Percentiles rank a stretch among this genome's conserved stretches.
Conservation (phyloP, 2,329 filamentous ascomycete species). For the Nigrospora oryzae region DNA sequence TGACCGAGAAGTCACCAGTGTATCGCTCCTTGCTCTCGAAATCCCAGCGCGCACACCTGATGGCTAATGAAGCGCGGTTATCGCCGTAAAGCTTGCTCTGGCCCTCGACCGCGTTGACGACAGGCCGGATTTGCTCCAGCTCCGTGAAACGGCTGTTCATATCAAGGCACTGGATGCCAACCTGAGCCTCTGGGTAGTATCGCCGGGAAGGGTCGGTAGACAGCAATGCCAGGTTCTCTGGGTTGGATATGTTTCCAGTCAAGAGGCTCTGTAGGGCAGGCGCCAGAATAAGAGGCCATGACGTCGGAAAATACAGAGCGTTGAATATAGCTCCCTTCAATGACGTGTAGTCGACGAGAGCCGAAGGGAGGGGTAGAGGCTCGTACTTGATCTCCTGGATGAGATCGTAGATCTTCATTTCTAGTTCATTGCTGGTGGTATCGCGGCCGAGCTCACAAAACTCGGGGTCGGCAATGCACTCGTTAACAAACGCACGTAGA, state of each 20-base stretch:
- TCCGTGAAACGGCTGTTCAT: background rate
- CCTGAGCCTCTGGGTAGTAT: background rate
- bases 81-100: constrained; percentile 11
- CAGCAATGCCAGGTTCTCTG: no score
- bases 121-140: constrained; percentile 1
- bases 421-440: constrained; percentile 26
- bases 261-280: background rate
- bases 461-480: constrained; percentile 16
- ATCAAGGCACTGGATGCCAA: constrained; percentile 12
- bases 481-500: constrained; percentile 17
- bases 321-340: constrained; percentile 9
- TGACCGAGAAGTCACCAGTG: constrained; percentile 10
- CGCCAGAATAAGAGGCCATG: constrained; percentile 8
- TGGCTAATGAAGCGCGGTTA: constrained; percentile 3
- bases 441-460: constrained; percentile 17
- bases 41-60: constrained; percentile 18
- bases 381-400: constrained; percentile 17
- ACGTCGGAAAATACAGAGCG: constrained; percentile 10
- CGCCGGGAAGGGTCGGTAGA: no score
- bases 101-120: constrained; percentile 3
- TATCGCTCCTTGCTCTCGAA: constrained; percentile 16
- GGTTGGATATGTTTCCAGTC: background rate
- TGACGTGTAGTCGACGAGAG: constrained; percentile 14
- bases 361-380: constrained; percentile 13
- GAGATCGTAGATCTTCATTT: constrained; percentile 25